Percentiles rank a stretch among this genome's conserved stretches.
Conservation (phyloP, 352 stramenopile species). For the Globisporangium perplexum region DNA sequence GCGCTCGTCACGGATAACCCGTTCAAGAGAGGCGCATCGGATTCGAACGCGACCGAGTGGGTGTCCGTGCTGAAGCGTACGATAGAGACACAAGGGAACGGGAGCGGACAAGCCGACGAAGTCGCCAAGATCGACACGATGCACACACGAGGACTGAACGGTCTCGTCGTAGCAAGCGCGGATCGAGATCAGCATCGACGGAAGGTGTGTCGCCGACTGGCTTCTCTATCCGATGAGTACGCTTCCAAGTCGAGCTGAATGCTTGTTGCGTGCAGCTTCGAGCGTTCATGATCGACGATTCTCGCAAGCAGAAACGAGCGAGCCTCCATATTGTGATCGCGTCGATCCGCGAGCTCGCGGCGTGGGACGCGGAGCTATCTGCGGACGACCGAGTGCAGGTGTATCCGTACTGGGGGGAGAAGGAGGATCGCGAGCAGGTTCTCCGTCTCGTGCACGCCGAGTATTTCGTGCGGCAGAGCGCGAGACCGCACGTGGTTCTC, state of each 20-base stretch:
- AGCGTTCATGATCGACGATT: slow-evolving; percentile 22
- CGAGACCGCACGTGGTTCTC: slow-evolving; percentile 41
- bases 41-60: background rate
- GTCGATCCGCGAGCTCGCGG: slow-evolving; percentile 23
- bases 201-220: slow-evolving; percentile 2
- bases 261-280: slow-evolving; percentile 16
- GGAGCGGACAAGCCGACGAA: background rate
- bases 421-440: slow-evolving; percentile 29
- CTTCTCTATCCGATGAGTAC: background rate
- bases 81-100: background rate
- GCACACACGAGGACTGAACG: slow-evolving; percentile 25
- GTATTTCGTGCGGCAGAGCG: slow-evolving; percentile 21
- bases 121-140: slow-evolving; percentile 9
- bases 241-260: background rate
- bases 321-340: slow-evolving; percentile 42
- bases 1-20: slow-evolving; percentile 4
- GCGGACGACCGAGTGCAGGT: slow-evolving; percentile 21
- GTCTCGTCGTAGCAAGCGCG: slow-evolving; percentile 12
- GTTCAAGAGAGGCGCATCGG: slow-evolving; percentile 5
- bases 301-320: slow-evolving; percentile 20
- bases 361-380: slow-evolving; percentile 33
- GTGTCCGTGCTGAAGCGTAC: background rate
- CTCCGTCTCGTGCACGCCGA: slow-evolving; percentile 31
- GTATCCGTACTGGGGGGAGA: slow-evolving; percentile 53
- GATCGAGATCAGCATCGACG: slow-evolving; percentile 11